These are phyloP conservation scores for Phytopythium aichiense DNA, from an alignment of 352 stramenopile genomes.

Conservation along the genomic window DNA sequence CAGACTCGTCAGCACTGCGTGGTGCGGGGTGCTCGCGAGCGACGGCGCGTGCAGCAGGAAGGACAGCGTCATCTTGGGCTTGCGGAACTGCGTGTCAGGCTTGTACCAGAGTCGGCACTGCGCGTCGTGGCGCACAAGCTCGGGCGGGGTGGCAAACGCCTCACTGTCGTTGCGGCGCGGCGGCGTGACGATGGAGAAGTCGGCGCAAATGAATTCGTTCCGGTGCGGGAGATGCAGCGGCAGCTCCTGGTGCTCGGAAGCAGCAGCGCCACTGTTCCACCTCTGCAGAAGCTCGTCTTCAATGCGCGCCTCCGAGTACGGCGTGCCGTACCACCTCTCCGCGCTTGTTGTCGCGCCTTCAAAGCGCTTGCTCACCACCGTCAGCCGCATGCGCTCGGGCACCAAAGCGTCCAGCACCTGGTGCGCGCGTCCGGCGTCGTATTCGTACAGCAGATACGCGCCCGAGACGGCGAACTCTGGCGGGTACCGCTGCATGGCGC, in stretches of 20 bases:
- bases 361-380: conserved; percentile 66
- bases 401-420: conserved; percentile 48
- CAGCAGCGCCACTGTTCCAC: conserved; percentile 24
- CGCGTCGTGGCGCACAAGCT: conserved; percentile 43
- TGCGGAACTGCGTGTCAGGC: conserved; percentile 85
- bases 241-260: background rate
- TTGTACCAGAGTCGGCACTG: conserved; percentile 82
- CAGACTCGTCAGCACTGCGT: conserved; percentile 68
- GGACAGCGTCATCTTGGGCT: conserved; percentile 89
- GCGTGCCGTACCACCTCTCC: conserved; percentile 70
- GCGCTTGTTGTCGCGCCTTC: conserved; percentile 37
- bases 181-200: conserved; percentile 60
- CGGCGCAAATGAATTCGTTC: conserved; percentile 78
- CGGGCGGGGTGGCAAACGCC: conserved; percentile 12
- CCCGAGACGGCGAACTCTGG: conserved; percentile 58
- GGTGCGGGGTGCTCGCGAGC: conserved; percentile 52
- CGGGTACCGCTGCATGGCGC: conserved; percentile 67
- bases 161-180: conserved; percentile 7
- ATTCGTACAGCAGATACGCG: conserved; percentile 59
- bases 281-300: conserved; percentile 24
- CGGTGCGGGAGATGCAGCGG: conserved; percentile 46
- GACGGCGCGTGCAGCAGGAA: conserved; percentile 65
- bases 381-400: conserved; percentile 53
- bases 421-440: conserved; percentile 47
- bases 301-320: conserved; percentile 44